These are phyloP conservation scores for Entomortierella chlamydospora DNA, from an alignment of 192 early-diverging fungal species.

Conservation along the genomic window DNA sequence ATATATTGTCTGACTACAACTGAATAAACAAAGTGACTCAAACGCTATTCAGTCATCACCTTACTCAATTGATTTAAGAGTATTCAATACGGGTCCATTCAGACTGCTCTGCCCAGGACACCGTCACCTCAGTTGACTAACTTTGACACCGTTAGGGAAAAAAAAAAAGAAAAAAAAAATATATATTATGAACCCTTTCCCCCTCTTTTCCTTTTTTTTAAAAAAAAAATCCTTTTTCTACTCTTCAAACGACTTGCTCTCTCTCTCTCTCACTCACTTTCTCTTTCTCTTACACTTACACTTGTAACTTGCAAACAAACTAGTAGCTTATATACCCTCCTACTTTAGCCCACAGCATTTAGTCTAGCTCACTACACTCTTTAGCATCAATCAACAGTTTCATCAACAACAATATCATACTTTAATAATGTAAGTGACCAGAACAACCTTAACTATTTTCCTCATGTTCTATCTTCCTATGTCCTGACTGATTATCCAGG, in stretches of 20 bases:
- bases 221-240: too few species aligned
- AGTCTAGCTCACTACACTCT: neutral
- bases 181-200: neutral
- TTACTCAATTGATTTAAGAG: neutral
- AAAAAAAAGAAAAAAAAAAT: conserved; percentile 4
- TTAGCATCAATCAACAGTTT: conserved; percentile 1
- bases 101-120: neutral
- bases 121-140: conserved; percentile 5
- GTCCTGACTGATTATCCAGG: too few species aligned
- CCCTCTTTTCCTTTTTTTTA: neutral
- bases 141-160: neutral
- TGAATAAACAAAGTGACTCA: too few species aligned
- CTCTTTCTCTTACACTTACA: neutral
- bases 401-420: neutral
- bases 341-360: neutral
- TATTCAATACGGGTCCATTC: neutral
- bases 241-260: neutral
- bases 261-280: neutral
- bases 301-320: too few species aligned
- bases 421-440: conserved; percentile 35
- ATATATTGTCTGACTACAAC: too few species aligned
- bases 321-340: conserved; percentile 11
- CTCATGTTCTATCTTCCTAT: too few species aligned
- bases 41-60: too few species aligned
- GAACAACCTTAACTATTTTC: too few species aligned